A percentile compares a stretch with the other conserved stretches of the same genome.
Evolutionary conservation across 805 yeast species (phyloP).

Genomic region (Zygosaccharomyces siamensis): DNA sequence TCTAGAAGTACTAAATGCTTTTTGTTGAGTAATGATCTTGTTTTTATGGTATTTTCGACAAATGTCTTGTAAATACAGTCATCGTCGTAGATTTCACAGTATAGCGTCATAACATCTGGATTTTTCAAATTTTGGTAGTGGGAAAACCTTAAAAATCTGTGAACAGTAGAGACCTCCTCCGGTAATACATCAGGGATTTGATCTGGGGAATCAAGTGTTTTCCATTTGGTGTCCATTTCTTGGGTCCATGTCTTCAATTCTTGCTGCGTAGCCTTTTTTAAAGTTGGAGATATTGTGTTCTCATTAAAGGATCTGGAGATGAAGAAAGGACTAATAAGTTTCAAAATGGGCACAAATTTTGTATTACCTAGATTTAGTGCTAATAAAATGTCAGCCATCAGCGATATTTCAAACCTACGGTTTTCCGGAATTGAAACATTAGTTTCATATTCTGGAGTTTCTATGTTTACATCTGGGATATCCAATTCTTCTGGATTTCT

Average conservation of each 20-base stretch:
- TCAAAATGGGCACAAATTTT: constrained; percentile 38
- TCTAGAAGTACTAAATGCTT: constrained; percentile 17
- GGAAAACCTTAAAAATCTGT: constrained; percentile 25
- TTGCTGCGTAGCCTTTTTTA: constrained; percentile 24
- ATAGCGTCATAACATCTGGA: constrained; percentile 22
- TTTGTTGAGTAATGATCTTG: constrained; percentile 23
- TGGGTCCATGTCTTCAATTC: constrained; percentile 28
- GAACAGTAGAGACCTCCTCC: constrained; percentile 16
- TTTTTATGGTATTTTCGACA: constrained; percentile 25
- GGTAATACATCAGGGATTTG: constrained; percentile 18
- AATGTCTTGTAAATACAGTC: constrained; percentile 26
- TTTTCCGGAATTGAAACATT: constrained; percentile 34
- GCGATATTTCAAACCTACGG: constrained; percentile 38
- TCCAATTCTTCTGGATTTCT: constrained; percentile 18
- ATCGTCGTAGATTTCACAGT: constrained; percentile 29
- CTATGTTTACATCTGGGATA: constrained; percentile 18
- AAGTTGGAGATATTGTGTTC: constrained; percentile 25
- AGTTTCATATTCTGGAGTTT: constrained; percentile 23
- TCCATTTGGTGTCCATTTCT: constrained; percentile 30
- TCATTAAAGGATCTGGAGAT: constrained; percentile 38
- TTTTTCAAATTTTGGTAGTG: constrained; percentile 21
- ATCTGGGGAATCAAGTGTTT: constrained; percentile 5
- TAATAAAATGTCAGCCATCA: constrained; percentile 45
- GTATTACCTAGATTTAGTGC: constrained; percentile 49
- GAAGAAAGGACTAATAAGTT: constrained; percentile 42